Percentiles rank a stretch among this genome's conserved stretches.
Evolutionary conservation across 176 grass and related monocot species (phyloP).

Genomic region (Elymus sibiricus): DNA sequence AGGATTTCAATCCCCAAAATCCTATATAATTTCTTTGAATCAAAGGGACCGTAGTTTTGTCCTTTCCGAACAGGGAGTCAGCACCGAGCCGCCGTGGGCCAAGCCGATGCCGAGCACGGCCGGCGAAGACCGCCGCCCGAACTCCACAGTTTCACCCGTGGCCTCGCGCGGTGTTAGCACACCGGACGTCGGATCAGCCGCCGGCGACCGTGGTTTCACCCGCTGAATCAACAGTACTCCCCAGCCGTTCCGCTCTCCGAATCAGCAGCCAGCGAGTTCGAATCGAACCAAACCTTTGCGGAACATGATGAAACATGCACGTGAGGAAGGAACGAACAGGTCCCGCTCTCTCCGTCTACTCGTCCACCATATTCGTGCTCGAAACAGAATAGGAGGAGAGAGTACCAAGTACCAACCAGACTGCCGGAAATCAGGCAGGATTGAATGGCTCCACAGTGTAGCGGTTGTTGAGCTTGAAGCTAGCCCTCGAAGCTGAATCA

Average conservation of each 20-base stretch:
- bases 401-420: neutral
- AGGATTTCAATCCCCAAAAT: no score
- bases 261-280: no score
- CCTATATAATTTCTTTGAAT: no score
- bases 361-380: neutral
- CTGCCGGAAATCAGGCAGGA: neutral
- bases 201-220: neutral
- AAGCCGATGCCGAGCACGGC: no score
- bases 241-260: no score
- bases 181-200: neutral
- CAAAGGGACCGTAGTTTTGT: no score
- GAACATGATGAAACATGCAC: neutral
- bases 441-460: constrained; percentile 9
- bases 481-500: constrained; percentile 21
- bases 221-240: no score
- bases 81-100: no score
- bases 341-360: neutral
- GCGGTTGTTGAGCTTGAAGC: neutral
- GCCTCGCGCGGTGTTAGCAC: neutral
- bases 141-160: no score
- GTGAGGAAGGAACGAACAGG: neutral
- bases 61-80: no score
- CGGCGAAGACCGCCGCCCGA: no score
- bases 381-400: neutral
- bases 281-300: no score